These are phyloP conservation scores for Chlorociboria aeruginascens DNA, from an alignment of 495 filamentous ascomycete species.

Conservation along the genomic window DNA sequence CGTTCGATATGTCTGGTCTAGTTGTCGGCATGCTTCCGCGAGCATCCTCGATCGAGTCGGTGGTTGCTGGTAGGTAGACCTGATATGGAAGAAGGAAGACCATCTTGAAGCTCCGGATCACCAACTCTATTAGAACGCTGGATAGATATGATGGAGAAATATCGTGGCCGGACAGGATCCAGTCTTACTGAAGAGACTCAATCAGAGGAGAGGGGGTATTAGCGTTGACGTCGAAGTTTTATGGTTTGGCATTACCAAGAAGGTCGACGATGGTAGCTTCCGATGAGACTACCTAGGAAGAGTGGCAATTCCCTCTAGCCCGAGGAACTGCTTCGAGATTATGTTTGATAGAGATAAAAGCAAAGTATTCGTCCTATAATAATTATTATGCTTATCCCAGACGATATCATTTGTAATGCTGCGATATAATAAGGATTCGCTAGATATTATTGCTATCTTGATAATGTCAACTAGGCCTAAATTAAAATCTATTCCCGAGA, in stretches of 20 bases:
- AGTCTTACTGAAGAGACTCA: neutral
- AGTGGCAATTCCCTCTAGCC: neutral
- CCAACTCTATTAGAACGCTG: constrained; percentile 8
- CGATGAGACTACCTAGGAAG: neutral
- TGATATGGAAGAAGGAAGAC: constrained; percentile 4
- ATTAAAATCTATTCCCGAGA: constrained; percentile 1
- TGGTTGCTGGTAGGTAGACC: neutral
- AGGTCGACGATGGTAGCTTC: neutral
- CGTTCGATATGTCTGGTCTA: constrained; percentile 1
- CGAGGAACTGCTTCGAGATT: constrained; percentile 8
- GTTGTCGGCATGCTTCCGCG: neutral
- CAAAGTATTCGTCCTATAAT: constrained; percentile 2
- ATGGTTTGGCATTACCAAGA: neutral
- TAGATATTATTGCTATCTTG: constrained; percentile 2
- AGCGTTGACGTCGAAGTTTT: neutral
- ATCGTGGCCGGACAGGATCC: neutral
- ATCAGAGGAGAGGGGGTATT: neutral
- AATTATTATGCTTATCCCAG: constrained; percentile 3
- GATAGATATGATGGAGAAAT: constrained; percentile 2
- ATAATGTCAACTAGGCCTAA: neutral
- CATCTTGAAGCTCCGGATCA: constrained; percentile 12
- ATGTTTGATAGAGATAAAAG: constrained; percentile 1
- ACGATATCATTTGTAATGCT: neutral
- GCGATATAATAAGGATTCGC: constrained; percentile 3
- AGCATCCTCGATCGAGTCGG: neutral